Base-by-base conservation (phyloP, 139 green algal species). In the Chlorella sp. region DNA sequence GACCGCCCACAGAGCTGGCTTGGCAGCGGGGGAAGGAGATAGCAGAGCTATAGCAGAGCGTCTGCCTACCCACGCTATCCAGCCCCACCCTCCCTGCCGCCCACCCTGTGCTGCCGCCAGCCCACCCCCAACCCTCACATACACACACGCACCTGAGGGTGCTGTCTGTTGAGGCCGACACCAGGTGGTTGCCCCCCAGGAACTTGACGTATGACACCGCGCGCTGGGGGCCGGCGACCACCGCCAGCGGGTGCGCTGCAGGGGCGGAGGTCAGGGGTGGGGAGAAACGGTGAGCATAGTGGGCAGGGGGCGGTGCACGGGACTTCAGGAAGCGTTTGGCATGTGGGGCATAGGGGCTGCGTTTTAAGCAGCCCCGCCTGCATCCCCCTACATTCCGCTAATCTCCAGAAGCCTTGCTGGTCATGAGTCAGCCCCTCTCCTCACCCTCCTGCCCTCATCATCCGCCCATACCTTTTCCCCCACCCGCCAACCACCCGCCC, bases 141-240 rank as follows among this genome's bases (percentile, higher is more conserved):
- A 19, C 30, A 40, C 42, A 37, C 22, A 18, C 83, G 36, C 32
- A 89, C 60, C 90, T 57, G 30, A 93, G 48, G 5, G 90, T 94
- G 76, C 84, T 95, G 91, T 97, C 96, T 2, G 95, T 98, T n/a
- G 95, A 96, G 11, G 95, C 96, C 16, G 91, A 93, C 36, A 95
- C 91, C 26, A 98, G 88, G 71, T 93, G 88, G 30, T 71, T 82
- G 53, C 75, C 75, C 83, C 76, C 93, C 61, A 96, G 69, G 85
- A 95, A 97, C 34, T 92, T 91, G 34, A 98, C 96, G 91, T 97
- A 98, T 21, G 92, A 95, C 34, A 98, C 95, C 19, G 96, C 95
- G 40, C 95, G 95, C 28, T 71, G 81, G 64, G 97, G 94, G 28
- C 94, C 96, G 0, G 76, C 86, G 24, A 97, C 91, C 14, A 93